phyloP scores from a whole-genome alignment of 179 eudicot genomes.

The Beta lomatogona region DNA sequence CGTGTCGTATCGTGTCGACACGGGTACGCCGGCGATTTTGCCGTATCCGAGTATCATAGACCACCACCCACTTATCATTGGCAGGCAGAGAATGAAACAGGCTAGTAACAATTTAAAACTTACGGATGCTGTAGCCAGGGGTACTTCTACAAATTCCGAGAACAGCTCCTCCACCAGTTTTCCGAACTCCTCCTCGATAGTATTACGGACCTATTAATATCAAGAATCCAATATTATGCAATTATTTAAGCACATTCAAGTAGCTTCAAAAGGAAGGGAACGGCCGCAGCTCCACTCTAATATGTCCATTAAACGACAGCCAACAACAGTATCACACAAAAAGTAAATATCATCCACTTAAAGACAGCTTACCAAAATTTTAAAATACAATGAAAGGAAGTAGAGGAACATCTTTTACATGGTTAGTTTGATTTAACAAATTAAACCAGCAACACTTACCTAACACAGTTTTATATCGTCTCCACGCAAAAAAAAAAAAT shows the following conservation, averaged over 20 bases:
- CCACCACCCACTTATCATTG: too few species aligned
- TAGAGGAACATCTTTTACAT: not conserved
- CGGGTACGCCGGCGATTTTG: too few species aligned
- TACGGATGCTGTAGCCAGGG: slow-evolving; percentile 98
- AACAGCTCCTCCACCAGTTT: slow-evolving; percentile 73
- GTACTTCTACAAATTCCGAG: slow-evolving; percentile 52
- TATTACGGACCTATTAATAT: slow-evolving; percentile 54
- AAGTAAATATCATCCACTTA: not conserved
- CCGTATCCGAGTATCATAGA: too few species aligned
- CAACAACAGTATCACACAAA: not conserved
- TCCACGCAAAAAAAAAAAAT: not conserved
- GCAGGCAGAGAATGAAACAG: not conserved
- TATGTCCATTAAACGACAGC: not conserved
- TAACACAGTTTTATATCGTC: not conserved
- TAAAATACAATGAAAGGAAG: too few species aligned
- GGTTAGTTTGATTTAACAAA: not conserved
- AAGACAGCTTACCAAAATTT: not conserved
- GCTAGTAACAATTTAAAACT: slow-evolving; percentile 28
- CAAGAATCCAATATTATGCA: not conserved
- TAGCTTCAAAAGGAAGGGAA: not conserved
- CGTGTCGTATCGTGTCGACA: too few species aligned
- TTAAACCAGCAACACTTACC: not conserved
- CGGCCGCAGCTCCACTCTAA: not conserved
- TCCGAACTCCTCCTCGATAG: slow-evolving; percentile 77
- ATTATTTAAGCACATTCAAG: not conserved